phyloP scores from a whole-genome alignment of 2,329 filamentous ascomycete species.

The Tolypocladium paradoxum region DNA sequence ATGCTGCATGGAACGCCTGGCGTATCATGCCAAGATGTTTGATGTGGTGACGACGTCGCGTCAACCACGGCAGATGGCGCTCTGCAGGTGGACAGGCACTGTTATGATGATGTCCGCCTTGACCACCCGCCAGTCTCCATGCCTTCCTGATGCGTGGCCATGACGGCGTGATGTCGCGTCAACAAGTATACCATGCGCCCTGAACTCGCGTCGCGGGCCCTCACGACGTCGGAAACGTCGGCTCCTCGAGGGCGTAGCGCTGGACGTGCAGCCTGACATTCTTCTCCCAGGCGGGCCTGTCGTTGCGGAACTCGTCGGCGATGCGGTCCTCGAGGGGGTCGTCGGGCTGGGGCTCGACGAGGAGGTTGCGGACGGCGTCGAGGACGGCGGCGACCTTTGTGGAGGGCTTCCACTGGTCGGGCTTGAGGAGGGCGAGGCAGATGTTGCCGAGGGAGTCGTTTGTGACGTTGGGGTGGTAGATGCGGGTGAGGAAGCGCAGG shows the following conservation, averaged over 20 bases:
- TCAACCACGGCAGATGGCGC: no score
- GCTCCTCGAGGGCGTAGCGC: slow-evolving; percentile 51
- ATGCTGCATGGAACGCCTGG: background rate
- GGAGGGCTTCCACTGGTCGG: slow-evolving; percentile 86
- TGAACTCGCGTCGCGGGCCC: no score
- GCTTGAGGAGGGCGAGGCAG: slow-evolving; percentile 73
- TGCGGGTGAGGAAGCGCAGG: slow-evolving; percentile 73
- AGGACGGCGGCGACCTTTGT: slow-evolving; percentile 67
- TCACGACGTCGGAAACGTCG: slow-evolving; percentile 19
- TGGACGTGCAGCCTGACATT: slow-evolving; percentile 63
- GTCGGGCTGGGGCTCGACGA: slow-evolving; percentile 75
- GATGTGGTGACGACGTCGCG: background rate
- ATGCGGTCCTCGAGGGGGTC: slow-evolving; percentile 82
- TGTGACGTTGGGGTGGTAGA: slow-evolving; percentile 92
- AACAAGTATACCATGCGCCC: no score
- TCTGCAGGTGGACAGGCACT: no score
- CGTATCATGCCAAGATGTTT: background rate
- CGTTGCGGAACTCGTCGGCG: slow-evolving; percentile 69
- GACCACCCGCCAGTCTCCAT: no score
- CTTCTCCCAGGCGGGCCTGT: slow-evolving; percentile 61
- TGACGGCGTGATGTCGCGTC: background rate
- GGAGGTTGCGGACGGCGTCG: slow-evolving; percentile 61
- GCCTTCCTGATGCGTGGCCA: background rate
- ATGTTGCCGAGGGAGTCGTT: slow-evolving; percentile 79
- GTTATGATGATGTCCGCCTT: no score